A percentile compares a stretch with the other conserved stretches of the same genome.
These are phyloP conservation scores for Penicillium psychrofluorescens DNA, from an alignment of 495 filamentous ascomycete species.

Conservation along the genomic window DNA sequence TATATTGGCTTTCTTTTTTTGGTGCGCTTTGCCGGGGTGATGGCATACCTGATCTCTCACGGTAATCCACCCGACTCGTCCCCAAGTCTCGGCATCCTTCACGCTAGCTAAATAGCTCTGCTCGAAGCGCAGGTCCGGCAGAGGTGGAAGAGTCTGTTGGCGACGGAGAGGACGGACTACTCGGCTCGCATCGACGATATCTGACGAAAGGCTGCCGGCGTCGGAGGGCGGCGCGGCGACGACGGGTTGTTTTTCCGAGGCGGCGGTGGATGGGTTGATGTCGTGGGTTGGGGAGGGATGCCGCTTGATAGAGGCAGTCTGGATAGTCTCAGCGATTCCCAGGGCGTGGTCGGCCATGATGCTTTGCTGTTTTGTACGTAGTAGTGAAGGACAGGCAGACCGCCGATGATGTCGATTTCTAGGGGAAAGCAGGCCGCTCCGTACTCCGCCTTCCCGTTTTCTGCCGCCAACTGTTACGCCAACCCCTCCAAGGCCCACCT, in stretches of 20 bases:
- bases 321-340: conserved; percentile 67
- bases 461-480: too few species aligned
- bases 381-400: too few species aligned
- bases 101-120: conserved; percentile 93
- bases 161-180: conserved; percentile 48
- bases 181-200: conserved; percentile 42
- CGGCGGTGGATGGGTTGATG: conserved; percentile 70
- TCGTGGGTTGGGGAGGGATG: conserved; percentile 66
- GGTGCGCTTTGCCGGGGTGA: not conserved
- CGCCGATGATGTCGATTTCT: not conserved
- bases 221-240: conserved; percentile 44
- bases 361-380: too few species aligned
- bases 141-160: conserved; percentile 60
- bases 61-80: conserved; percentile 76
- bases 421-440: conserved; percentile 13
- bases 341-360: conserved; percentile 39
- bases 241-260: conserved; percentile 45
- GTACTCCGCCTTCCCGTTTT: conserved; percentile 6
- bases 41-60: conserved; percentile 69
- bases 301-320: conserved; percentile 67
- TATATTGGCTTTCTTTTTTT: not conserved
- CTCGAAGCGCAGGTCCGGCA: conserved; percentile 93
- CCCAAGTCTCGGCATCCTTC: conserved; percentile 64
- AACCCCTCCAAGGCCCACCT: conserved; percentile 7
- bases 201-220: conserved; percentile 35